These are phyloP conservation scores for Tricharina praecox DNA, from an alignment of 495 filamentous ascomycete species.

Conservation along the genomic window DNA sequence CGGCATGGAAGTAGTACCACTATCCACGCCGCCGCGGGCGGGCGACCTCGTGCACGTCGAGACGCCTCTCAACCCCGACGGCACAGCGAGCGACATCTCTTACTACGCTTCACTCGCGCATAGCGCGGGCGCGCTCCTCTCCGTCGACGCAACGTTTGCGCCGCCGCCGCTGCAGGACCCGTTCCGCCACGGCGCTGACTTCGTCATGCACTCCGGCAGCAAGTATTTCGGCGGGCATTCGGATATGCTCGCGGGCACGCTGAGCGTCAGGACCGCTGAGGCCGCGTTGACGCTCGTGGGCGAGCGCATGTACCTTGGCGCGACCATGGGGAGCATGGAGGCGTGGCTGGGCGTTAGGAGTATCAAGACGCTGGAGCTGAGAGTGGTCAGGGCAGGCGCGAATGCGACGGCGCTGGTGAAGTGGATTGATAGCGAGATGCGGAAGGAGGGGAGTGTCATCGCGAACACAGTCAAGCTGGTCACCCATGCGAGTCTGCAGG, in stretches of 20 bases:
- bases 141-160: slow-evolving; percentile 80
- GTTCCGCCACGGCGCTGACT: slow-evolving; percentile 59
- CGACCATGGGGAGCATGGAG: slow-evolving; percentile 79
- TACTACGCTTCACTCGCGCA: slow-evolving; percentile 56
- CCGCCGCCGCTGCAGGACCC: slow-evolving; percentile 84
- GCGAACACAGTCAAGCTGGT: slow-evolving; percentile 32
- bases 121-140: slow-evolving; percentile 50
- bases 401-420: slow-evolving; percentile 50
- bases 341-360: slow-evolving; percentile 80
- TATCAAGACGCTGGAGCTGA: slow-evolving; percentile 67
- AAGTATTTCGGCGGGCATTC: slow-evolving; percentile 94
- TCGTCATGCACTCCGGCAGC: slow-evolving; percentile 78
- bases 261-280: slow-evolving; percentile 38
- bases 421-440: slow-evolving; percentile 45
- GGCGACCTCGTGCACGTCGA: slow-evolving; percentile 87
- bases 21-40: slow-evolving; percentile 40
- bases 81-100: slow-evolving; percentile 55
- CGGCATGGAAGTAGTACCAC: slow-evolving; percentile 45
- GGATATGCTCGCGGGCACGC: slow-evolving; percentile 74
- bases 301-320: slow-evolving; percentile 61
- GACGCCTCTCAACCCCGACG: slow-evolving; percentile 79
- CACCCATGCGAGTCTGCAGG: slow-evolving; percentile 63
- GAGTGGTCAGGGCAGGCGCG: slow-evolving; percentile 55
- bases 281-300: slow-evolving; percentile 31
- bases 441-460: slow-evolving; percentile 23